Evolutionary conservation across 768 basidiomycete species (phyloP).

Genomic region (Lactarius deliciosus): DNA sequence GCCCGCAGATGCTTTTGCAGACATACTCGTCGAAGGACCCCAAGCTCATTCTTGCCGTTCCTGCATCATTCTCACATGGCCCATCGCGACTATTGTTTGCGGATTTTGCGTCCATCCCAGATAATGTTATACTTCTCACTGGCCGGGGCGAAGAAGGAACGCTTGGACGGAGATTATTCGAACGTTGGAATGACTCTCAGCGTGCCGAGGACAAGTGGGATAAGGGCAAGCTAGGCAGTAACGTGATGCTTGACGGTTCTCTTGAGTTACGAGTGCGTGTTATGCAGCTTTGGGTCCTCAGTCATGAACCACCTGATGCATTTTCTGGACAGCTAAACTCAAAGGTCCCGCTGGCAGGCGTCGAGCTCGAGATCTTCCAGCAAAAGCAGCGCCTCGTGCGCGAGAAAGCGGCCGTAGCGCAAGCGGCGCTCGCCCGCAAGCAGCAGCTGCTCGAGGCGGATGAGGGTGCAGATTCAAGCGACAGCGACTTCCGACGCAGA

Average conservation of each 20-base stretch:
- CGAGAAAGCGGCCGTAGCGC: constrained; percentile 84
- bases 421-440: constrained; percentile 78
- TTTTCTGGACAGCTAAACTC: constrained; percentile 62
- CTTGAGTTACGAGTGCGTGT: constrained; percentile 62
- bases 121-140: constrained; percentile 88
- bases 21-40: constrained; percentile 85
- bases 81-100: constrained; percentile 84
- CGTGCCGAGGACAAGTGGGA: constrained; percentile 84
- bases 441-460: constrained; percentile 93
- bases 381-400: constrained; percentile 71
- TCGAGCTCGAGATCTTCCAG: constrained; percentile 79
- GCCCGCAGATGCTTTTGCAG: constrained; percentile 74
- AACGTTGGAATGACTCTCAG: constrained; percentile 84
- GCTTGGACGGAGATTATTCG: constrained; percentile 73
- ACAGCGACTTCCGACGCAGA: constrained; percentile 67
- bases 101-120: constrained; percentile 78
- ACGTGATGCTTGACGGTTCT: constrained; percentile 75
- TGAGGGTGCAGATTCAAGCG: constrained; percentile 81
- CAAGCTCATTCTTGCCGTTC: constrained; percentile 91
- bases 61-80: constrained; percentile 89
- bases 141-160: constrained; percentile 77
- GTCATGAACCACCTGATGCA: constrained; percentile 14
- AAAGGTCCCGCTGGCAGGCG: constrained; percentile 86
- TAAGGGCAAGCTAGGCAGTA: constrained; percentile 83
- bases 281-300: not conserved